Evolutionary conservation across 345 rosid genomes (phyloP).

Genomic region (Citrus unshiu): DNA sequence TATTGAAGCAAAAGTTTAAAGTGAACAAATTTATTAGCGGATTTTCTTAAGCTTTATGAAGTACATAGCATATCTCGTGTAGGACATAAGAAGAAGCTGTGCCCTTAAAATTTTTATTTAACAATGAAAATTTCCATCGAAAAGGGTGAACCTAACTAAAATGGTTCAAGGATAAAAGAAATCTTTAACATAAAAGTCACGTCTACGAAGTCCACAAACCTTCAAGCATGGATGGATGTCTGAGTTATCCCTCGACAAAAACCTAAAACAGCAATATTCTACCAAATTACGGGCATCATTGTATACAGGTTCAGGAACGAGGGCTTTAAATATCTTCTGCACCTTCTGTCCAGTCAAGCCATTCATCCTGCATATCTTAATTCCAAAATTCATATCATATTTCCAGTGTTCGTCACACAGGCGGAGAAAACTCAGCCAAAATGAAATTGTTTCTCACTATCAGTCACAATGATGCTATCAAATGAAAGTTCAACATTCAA

Average conservation of each 20-base stretch:
- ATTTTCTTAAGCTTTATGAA: background rate
- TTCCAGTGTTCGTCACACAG: slow-evolving; percentile 25
- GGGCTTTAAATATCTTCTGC: slow-evolving; percentile 83
- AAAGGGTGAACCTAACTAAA: background rate
- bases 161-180: background rate
- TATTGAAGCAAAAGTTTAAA: background rate
- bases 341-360: slow-evolving; percentile 77
- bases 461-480: background rate
- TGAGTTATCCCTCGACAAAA: slow-evolving; percentile 78
- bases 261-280: slow-evolving; percentile 94
- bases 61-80: background rate
- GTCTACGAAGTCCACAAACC: slow-evolving; percentile 38
- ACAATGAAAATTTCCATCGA: background rate
- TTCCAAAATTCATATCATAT: slow-evolving; percentile 35
- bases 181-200: background rate
- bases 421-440: background rate
- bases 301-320: slow-evolving; percentile 57
- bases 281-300: slow-evolving; percentile 68
- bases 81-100: background rate
- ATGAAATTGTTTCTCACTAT: background rate
- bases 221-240: slow-evolving; percentile 78
- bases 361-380: slow-evolving; percentile 79
- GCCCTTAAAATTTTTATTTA: background rate
- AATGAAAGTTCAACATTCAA: background rate
- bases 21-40: background rate